phyloP scores from a whole-genome alignment of 345 rosid species.

The Citrus glauca region DNA sequence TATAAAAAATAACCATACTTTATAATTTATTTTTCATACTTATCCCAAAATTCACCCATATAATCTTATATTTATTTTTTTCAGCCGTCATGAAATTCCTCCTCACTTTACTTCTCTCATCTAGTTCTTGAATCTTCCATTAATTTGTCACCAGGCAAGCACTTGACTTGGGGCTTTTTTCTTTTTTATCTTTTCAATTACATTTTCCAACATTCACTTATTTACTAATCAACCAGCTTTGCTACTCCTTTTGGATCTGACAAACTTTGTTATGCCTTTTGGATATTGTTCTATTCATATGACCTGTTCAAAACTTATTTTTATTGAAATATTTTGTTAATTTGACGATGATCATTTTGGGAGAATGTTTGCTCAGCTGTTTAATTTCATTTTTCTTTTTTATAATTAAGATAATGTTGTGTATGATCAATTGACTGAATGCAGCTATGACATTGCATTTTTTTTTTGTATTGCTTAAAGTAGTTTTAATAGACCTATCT shows the following conservation, averaged over 20 bases:
- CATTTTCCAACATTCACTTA: too few species aligned
- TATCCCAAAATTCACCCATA: too few species aligned
- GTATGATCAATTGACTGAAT: neutral
- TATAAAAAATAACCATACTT: fast-evolving
- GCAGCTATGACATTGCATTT: neutral
- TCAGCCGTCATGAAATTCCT: too few species aligned
- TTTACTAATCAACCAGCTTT: neutral
- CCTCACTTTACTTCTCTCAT: too few species aligned
- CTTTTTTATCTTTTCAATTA: too few species aligned
- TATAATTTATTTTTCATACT: too few species aligned
- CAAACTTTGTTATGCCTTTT: neutral
- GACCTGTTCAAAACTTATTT: neutral
- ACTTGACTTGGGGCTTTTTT: too few species aligned
- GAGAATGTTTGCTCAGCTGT: neutral
- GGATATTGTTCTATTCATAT: neutral
- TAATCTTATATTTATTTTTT: too few species aligned
- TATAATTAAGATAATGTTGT: neutral
- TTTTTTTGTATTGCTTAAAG: neutral
- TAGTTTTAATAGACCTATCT: neutral
- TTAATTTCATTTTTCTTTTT: neutral
- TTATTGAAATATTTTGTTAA: neutral
- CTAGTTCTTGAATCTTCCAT: too few species aligned
- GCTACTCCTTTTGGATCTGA: neutral
- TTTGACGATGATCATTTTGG: neutral
- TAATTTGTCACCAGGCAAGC: slow-evolving; percentile 6